Conservation (phyloP, 2,329 filamentous ascomycete genomes). For the Dactylellina sp. region DNA sequence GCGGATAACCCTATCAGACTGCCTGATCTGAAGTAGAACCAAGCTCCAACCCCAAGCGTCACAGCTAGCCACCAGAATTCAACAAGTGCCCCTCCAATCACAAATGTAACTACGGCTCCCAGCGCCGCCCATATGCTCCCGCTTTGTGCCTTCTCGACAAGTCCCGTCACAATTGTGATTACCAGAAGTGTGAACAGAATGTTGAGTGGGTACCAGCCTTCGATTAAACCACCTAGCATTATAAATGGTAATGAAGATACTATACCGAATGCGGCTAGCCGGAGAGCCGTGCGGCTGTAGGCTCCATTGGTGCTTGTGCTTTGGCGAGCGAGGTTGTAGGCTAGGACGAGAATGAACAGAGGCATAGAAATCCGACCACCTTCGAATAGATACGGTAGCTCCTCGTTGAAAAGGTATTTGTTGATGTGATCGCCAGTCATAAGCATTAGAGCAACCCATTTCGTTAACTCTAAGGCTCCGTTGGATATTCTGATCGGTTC, state of each 20-base stretch:
- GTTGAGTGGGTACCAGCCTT: constrained; percentile 44
- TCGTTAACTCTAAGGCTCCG: constrained; percentile 27
- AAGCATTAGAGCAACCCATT: constrained; percentile 38
- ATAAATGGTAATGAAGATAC: constrained; percentile 35
- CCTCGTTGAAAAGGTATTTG: constrained; percentile 46
- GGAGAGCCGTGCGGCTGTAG: constrained; percentile 22
- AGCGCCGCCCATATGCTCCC: constrained; percentile 9
- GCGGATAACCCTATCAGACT: constrained; percentile 14
- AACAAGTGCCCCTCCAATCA: constrained; percentile 36
- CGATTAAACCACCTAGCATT: constrained; percentile 18
- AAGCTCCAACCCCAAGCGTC: constrained; percentile 27
- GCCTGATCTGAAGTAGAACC: constrained; percentile 31
- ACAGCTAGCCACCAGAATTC: constrained; percentile 52
- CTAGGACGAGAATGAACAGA: constrained; percentile 35
- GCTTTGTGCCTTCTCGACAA: constrained; percentile 13
- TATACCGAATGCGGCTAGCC: constrained; percentile 10
- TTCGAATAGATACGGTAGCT: constrained; percentile 31
- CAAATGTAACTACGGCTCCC: constrained; percentile 14
- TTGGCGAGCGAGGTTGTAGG: constrained; percentile 39
- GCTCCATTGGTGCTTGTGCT: constrained; percentile 11
- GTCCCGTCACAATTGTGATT: constrained; percentile 23
- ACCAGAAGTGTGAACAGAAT: constrained; percentile 45
- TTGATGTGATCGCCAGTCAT: constrained; percentile 52
- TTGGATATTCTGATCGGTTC: constrained; percentile 26
- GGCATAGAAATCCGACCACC: constrained; percentile 35